A percentile compares a stretch with the other conserved stretches of the same genome.
Conservation (phyloP, 176 grass and related monocot genomes). For the Paspalum notatum region DNA sequence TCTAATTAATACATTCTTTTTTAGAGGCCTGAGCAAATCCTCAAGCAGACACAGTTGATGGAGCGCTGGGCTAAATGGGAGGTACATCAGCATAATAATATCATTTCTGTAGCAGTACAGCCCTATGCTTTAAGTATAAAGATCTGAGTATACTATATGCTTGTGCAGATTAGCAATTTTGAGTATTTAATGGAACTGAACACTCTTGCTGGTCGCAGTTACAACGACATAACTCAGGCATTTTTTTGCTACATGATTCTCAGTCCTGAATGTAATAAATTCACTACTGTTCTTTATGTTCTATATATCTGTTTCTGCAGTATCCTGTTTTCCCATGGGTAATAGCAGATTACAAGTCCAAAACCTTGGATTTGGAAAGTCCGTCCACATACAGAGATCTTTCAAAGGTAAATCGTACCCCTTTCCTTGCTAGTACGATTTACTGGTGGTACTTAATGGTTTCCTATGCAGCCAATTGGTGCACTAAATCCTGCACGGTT, state of each 20-base stretch:
- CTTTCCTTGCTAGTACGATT: slow-evolving; percentile 28
- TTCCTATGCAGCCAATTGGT: slow-evolving; percentile 87
- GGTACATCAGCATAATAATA: slow-evolving; percentile 56
- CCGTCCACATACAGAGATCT: slow-evolving; percentile 84
- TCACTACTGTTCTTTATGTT: slow-evolving; percentile 25
- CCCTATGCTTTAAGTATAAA: slow-evolving; percentile 23
- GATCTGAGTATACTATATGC: slow-evolving; percentile 34
- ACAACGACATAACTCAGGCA: slow-evolving; percentile 91
- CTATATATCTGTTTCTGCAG: slow-evolving; percentile 49
- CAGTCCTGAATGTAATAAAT: slow-evolving; percentile 32
- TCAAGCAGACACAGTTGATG: slow-evolving; percentile 85
- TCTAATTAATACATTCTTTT: slow-evolving; percentile 45
- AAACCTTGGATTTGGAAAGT: slow-evolving; percentile 74
- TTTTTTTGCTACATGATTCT: slow-evolving; percentile 38
- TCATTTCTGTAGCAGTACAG: not conserved
- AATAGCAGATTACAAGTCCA: slow-evolving; percentile 82
- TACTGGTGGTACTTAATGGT: slow-evolving; percentile 31
- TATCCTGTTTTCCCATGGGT: slow-evolving; percentile 99
- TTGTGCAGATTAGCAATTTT: slow-evolving; percentile 96
- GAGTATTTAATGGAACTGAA: slow-evolving; percentile 99
- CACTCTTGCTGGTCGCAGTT: slow-evolving; percentile 93
- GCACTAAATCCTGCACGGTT: slow-evolving; percentile 87
- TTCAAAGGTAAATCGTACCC: slow-evolving; percentile 58
- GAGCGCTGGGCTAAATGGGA: slow-evolving; percentile 96
- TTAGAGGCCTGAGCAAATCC: slow-evolving; percentile 86